Conservation (phyloP, 2,329 filamentous ascomycete species). For the Trichoderma sp. region DNA sequence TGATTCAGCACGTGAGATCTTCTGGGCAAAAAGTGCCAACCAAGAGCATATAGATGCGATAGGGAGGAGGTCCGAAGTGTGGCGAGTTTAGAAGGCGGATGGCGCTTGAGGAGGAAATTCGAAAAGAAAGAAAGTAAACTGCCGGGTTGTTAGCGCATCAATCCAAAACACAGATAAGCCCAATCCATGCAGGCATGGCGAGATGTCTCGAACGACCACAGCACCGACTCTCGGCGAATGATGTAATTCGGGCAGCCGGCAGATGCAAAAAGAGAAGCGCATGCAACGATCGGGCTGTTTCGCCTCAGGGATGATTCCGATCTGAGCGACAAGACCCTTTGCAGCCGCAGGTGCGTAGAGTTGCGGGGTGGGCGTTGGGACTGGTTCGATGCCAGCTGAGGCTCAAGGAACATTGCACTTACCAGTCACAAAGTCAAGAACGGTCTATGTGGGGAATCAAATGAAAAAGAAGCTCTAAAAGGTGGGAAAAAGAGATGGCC, state of each 20-base stretch:
- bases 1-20: constrained; percentile 11
- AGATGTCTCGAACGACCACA: constrained; percentile 3
- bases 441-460: constrained; percentile 20
- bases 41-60: neutral
- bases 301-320: neutral
- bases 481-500: neutral
- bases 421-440: constrained; percentile 20
- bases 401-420: constrained; percentile 12
- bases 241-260: neutral
- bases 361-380: neutral
- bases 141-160: neutral
- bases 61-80: neutral
- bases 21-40: neutral
- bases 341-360: neutral
- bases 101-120: neutral
- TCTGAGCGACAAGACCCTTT: neutral
- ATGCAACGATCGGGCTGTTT: neutral
- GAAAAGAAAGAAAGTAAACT: constrained; percentile 8
- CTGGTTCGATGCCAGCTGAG: neutral
- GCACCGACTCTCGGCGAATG: neutral
- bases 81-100: neutral
- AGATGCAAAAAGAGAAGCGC: neutral
- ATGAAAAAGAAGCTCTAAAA: constrained; percentile 13
- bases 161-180: neutral
- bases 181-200: neutral